Base-by-base conservation (phyloP, 306 rosid species). In the Quercus parvula region DNA sequence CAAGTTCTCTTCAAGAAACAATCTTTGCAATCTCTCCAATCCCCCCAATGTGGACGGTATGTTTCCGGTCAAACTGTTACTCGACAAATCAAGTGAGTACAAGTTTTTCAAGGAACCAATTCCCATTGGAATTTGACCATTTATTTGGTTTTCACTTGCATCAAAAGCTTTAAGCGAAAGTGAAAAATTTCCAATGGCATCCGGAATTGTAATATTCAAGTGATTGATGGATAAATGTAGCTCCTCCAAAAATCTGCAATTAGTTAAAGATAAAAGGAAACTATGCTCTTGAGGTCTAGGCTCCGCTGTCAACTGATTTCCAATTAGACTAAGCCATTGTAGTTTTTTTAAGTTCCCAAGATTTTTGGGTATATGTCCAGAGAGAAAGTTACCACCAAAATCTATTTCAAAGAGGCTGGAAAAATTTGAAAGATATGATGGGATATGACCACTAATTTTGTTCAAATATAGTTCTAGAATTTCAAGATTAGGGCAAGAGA, bases 401-500 rank as follows among this genome's bases (percentile, higher is more conserved):
- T 6, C 6, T 2, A 66, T 15, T 0, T 0, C 0, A 14, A 27
- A 27, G 28, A 27, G 28, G 28, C 28, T 27, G 2, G 28, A 27
- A 27, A 27, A 1, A 27, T 27, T 27, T 27, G 28, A 27, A 27
- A 27, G 28, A 27, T 27, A 27, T 27, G 28, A 27, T 27, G 28
- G 28, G 28, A 27, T 27, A 27, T 27, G 28, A 27, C 28, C 28
- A 27, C 28, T 27, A 27, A 27, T 27, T 27, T 27, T 27, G 28
- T 27, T 27, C 28, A 27, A 27, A 27, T 1, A 1, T 1, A 27
- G 28, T 27, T 27, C 28, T 27, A 27, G 28, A 27, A 1, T 1
- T 27, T 27, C 28, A 27, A 27, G 28, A 27, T 27, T 27, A 27
- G 28, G 28, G 28, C 28, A 27, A 27, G 28, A 27, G 28, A 27